Percentiles rank a stretch among this genome's conserved stretches.
These are phyloP conservation scores for Exophiala sp. DNA, from an alignment of 2,329 filamentous ascomycete species.

Conservation along the genomic window DNA sequence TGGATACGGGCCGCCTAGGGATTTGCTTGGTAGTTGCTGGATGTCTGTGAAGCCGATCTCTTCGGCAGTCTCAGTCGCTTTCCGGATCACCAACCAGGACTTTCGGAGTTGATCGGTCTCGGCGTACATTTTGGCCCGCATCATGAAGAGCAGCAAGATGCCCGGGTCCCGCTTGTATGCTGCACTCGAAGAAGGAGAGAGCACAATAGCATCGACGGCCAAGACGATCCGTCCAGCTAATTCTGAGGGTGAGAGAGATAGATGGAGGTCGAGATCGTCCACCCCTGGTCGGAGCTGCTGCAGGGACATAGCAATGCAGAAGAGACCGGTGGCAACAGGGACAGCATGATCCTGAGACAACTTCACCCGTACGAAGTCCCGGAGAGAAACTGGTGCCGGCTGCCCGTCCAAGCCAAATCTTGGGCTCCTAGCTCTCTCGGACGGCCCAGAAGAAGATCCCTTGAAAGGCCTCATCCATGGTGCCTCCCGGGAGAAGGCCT, in stretches of 20 bases:
- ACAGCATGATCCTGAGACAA: slow-evolving; percentile 14
- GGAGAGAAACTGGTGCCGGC: slow-evolving; percentile 9
- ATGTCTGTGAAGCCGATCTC: slow-evolving; percentile 16
- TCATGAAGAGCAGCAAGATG: slow-evolving; percentile 22
- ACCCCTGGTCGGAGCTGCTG: slow-evolving; percentile 20
- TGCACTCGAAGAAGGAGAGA: slow-evolving; percentile 14
- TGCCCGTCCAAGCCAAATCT: neutral
- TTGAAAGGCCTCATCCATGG: neutral
- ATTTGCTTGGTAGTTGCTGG: neutral
- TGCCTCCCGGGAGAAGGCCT: neutral
- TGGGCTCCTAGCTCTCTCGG: neutral
- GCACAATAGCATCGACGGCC: slow-evolving; percentile 23
- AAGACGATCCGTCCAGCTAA: slow-evolving; percentile 21
- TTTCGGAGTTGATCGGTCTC: slow-evolving; percentile 26
- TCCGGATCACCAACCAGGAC: slow-evolving; percentile 22
- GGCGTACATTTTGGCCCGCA: slow-evolving; percentile 25
- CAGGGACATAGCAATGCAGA: slow-evolving; percentile 25
- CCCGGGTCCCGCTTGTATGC: slow-evolving; percentile 13
- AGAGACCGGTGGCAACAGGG: slow-evolving; percentile 21
- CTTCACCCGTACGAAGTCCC: slow-evolving; percentile 23
- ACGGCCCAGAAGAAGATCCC: neutral
- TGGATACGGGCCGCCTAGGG: neutral
- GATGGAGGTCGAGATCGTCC: slow-evolving; percentile 20
- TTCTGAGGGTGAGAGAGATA: slow-evolving; percentile 16
- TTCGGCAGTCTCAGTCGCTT: slow-evolving; percentile 17